phyloP scores from a whole-genome alignment of 345 rosid species.

The Melastoma malabathricum region DNA sequence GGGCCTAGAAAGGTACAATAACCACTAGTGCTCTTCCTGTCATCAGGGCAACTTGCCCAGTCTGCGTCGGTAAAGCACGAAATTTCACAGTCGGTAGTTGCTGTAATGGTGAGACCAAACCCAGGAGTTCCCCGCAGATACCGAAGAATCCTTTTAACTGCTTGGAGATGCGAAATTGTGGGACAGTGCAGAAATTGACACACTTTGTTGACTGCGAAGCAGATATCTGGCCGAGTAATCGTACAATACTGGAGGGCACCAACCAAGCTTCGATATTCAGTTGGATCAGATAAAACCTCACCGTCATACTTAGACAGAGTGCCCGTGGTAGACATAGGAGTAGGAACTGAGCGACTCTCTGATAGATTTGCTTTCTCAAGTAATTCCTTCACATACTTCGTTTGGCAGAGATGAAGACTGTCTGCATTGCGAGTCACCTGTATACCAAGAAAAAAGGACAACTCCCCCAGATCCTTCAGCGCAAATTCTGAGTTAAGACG shows the following conservation, averaged over 20 bases:
- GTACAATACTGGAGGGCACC: slow-evolving; percentile 1
- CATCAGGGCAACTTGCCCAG: slow-evolving; percentile 1
- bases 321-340: neutral
- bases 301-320: neutral
- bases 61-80: neutral
- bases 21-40: neutral
- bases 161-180: neutral
- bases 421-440: neutral
- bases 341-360: neutral
- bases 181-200: neutral
- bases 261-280: neutral
- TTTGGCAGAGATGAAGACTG: neutral
- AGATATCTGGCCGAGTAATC: neutral
- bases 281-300: neutral
- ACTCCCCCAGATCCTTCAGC: neutral
- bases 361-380: neutral
- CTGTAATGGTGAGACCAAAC: neutral
- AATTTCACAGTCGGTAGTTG: neutral
- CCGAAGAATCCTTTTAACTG: neutral
- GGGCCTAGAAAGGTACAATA: neutral
- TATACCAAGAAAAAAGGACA: neutral
- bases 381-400: neutral
- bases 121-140: neutral
- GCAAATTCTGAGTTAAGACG: neutral
- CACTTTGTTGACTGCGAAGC: neutral